Evolutionary conservation across 305 asterid species (phyloP).

Genomic region (Fraxinus nigra): DNA sequence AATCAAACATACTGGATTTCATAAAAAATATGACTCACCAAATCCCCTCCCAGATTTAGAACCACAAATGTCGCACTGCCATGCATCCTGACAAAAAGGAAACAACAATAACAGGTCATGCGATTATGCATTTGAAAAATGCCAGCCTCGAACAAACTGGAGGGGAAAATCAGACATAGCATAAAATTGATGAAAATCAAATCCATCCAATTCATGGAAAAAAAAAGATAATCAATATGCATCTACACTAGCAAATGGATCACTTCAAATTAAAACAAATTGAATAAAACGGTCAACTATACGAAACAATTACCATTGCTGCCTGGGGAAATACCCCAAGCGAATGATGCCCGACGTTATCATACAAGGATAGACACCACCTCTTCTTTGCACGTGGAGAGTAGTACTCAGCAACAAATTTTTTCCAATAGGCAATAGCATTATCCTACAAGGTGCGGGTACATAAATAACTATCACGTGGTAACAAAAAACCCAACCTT

Average conservation of each 20-base stretch:
- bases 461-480: slow-evolving; percentile 17
- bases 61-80: slow-evolving; percentile 91
- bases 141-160: slow-evolving; percentile 4
- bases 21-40: slow-evolving; percentile 48
- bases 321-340: slow-evolving; percentile 91
- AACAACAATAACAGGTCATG: slow-evolving; percentile 14
- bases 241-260: slow-evolving; percentile 9
- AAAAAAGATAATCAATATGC: background rate
- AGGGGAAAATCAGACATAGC: background rate
- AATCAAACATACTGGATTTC: background rate
- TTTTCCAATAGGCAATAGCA: slow-evolving; percentile 88
- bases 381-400: slow-evolving; percentile 92
- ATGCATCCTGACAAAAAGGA: slow-evolving; percentile 63
- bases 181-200: background rate
- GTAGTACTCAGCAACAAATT: slow-evolving; percentile 87
- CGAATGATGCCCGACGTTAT: slow-evolving; percentile 85
- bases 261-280: slow-evolving; percentile 4
- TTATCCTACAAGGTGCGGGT: slow-evolving; percentile 54
- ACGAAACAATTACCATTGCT: slow-evolving; percentile 62
- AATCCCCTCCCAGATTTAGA: slow-evolving; percentile 96
- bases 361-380: slow-evolving; percentile 89
- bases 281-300: slow-evolving; percentile 7
- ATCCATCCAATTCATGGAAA: background rate
- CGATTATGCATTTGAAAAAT: slow-evolving; percentile 1
- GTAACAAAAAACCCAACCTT: background rate